Evolutionary conservation across 352 stramenopile genomes (phyloP).

Genomic region (Pythium vanterpoolii): DNA sequence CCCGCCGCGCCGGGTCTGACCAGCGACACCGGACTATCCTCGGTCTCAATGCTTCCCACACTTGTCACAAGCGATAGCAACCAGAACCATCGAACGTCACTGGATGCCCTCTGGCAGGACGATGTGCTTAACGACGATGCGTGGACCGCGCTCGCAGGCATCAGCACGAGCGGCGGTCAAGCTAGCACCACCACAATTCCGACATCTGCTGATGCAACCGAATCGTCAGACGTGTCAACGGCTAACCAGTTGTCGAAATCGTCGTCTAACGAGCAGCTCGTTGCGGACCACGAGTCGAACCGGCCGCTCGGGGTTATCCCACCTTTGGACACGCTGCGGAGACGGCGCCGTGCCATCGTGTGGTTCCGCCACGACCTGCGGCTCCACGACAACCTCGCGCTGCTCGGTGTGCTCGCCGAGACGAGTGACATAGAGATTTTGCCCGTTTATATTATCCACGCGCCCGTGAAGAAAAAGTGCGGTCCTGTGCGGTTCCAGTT

Average conservation of each 20-base stretch:
- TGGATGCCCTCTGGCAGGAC: conserved; percentile 14
- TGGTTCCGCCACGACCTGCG: conserved; percentile 96
- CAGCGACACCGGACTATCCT: background rate
- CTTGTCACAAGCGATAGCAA: background rate
- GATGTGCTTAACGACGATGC: conserved; percentile 11
- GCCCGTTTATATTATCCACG: conserved; percentile 88
- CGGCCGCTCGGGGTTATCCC: background rate
- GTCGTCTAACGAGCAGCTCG: background rate
- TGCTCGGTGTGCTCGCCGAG: conserved; percentile 59
- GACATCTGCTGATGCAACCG: background rate
- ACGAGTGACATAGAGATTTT: conserved; percentile 33
- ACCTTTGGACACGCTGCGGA: conserved; percentile 6
- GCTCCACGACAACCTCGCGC: conserved; percentile 94
- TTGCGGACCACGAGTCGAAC: background rate
- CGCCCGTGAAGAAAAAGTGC: conserved; percentile 60
- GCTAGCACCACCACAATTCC: background rate
- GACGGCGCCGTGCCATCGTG: conserved; percentile 41
- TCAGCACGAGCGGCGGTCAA: background rate
- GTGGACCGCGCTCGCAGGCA: conserved; percentile 5
- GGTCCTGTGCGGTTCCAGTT: conserved; percentile 86
- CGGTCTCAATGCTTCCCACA: background rate
- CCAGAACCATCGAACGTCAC: background rate
- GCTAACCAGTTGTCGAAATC: background rate
- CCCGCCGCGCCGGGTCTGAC: background rate
- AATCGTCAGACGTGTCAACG: too few relatives aligned